Percentiles rank a stretch among this genome's conserved stretches.
Conservation (phyloP, 768 basidiomycete species). For the Clitopilus passeckerianus region DNA sequence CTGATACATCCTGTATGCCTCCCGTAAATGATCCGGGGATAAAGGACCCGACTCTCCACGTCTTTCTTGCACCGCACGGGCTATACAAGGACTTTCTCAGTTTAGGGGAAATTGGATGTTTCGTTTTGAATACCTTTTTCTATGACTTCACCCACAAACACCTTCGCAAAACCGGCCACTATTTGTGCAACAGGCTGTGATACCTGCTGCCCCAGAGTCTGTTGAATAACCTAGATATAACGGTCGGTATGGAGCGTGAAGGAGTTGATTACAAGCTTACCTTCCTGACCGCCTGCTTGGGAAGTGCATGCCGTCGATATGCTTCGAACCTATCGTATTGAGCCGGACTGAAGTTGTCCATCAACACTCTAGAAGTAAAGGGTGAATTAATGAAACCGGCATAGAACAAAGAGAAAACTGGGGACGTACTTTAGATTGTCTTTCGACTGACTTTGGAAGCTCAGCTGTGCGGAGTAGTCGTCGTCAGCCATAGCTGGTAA, state of each 20-base stretch:
- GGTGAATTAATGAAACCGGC: not conserved
- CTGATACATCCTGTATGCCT: constrained; percentile 83
- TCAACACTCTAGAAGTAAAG: constrained; percentile 58
- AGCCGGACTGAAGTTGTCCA: constrained; percentile 80
- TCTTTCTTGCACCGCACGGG: constrained; percentile 69
- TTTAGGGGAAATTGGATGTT: not conserved
- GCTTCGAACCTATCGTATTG: constrained; percentile 91
- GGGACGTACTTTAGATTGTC: constrained; percentile 70
- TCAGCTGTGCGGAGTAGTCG: constrained; percentile 79
- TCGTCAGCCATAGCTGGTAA: constrained; percentile 86
- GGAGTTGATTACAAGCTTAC: constrained; percentile 28
- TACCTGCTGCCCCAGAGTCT: constrained; percentile 74
- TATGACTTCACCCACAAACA: constrained; percentile 90
- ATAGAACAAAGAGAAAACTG: not conserved
- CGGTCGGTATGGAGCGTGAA: not conserved
- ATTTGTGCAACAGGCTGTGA: constrained; percentile 86
- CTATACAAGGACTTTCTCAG: constrained; percentile 27
- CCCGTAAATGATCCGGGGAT: constrained; percentile 84
- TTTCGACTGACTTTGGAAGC: constrained; percentile 84
- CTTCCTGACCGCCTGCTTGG: constrained; percentile 80
- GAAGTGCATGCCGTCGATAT: constrained; percentile 77
- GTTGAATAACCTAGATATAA: constrained; percentile 70
- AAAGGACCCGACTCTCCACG: constrained; percentile 74
- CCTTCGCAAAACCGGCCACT: constrained; percentile 85
- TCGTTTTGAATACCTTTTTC: constrained; percentile 61